Base-by-base conservation (phyloP, 2,329 filamentous ascomycete species). In the Colletotrichum lentis region DNA sequence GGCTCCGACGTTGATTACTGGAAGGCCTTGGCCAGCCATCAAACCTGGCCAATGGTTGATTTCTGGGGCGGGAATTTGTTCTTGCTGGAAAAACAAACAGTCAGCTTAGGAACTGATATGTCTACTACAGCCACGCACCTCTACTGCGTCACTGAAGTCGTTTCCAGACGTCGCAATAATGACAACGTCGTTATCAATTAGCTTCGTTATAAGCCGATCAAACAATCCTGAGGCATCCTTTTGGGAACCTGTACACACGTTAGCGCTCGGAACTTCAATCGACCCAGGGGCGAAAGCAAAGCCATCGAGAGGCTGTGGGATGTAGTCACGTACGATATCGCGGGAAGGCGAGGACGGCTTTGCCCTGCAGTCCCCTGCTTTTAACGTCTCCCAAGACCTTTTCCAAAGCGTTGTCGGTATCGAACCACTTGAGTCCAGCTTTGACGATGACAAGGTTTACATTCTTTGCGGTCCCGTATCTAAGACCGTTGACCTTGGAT, bases 401-500 rank as follows among this genome's bases (percentile, higher is more conserved):
- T 1, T 22, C 35, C 5, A 52, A 31, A 10, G 27, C 57, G 46
- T 60, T 46, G n/a, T 2, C 1, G 6, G 57, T 60, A 20, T 60
- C 57, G 16, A 1, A 1, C 11, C 11, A 4, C 2, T 5, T 0
- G 24, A n/a, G 20, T n/a, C n/a, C 3, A 1, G 57, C n/a, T 5
- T 60, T 60, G 5, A 60, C 57, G 3, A 60, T 2, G 14, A 60
- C 57, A 14, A 60, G 3, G 14, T 27, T 41, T 20, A 20, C 57
- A 0, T 60, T 1, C 46, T 60, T 60, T 5, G 57, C 57, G 3
- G 50, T 46, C 41, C 57, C 57, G 5, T 41, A 60, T n/a, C 41
- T 60, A 14, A 46, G 57, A 5, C 57, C 57, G 31, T 60, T 60
- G 1, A 60, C 27, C 46, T 52, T 60, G 1, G 57, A 60, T 18